Conservation (phyloP, 176 grass and related monocot genomes). For the Aegilops sharonensis region DNA sequence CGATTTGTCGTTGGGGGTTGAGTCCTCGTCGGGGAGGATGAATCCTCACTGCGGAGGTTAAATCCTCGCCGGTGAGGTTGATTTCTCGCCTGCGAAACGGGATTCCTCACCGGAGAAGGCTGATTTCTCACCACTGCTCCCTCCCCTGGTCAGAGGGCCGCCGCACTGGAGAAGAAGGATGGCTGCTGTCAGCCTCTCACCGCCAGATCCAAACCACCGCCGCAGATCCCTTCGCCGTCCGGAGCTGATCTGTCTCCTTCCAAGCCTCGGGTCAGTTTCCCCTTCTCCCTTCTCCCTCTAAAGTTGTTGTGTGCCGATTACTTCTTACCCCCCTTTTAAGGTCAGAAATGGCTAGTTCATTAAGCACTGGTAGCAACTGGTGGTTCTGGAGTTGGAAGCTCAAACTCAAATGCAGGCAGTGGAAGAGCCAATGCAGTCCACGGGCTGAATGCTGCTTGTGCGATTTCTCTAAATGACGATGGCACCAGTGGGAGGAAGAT, state of each 20-base stretch:
- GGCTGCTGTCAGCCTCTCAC: neutral
- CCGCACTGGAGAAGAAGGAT: neutral
- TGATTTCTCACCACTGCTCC: neutral
- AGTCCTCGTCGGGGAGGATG: neutral
- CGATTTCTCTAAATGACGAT: neutral
- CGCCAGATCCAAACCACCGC: neutral
- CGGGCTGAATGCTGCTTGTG: neutral
- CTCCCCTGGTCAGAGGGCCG: neutral
- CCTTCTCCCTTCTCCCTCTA: neutral
- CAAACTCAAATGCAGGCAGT: neutral
- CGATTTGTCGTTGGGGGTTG: neutral
- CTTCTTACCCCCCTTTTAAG: neutral
- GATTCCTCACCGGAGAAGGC: neutral
- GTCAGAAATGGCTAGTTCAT: neutral
- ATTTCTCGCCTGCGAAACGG: neutral
- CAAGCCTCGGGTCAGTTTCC: neutral
- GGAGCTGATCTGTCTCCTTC: neutral
- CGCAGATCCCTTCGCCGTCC: neutral
- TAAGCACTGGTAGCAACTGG: neutral
- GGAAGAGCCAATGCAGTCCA: neutral
- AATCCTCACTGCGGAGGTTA: neutral
- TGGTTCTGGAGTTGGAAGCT: neutral
- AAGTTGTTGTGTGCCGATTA: neutral
- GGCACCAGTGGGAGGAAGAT: neutral
- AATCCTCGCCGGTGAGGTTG: neutral